phyloP scores from a whole-genome alignment of 495 filamentous ascomycete genomes.

The Pyrenopolyporus hunteri region DNA sequence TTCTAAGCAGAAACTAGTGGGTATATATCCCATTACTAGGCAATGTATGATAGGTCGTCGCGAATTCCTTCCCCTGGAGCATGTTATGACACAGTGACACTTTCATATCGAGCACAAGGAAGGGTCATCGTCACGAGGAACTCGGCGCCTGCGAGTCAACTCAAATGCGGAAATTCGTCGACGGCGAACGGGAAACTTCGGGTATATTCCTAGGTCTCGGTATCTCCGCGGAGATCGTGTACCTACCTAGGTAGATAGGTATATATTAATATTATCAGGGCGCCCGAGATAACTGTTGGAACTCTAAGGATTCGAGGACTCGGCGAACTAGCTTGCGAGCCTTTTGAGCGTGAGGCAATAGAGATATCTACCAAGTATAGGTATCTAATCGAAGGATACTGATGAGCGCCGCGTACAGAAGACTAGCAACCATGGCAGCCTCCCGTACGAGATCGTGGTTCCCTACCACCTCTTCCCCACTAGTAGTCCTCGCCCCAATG shows the following conservation, averaged over 20 bases:
- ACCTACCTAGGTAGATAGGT: no score
- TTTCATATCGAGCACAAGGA: background rate
- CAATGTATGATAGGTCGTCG: no score
- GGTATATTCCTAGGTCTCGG: background rate
- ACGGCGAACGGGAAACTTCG: background rate
- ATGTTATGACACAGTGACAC: background rate
- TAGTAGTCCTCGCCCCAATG: constrained; percentile 78
- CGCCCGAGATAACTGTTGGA: no score
- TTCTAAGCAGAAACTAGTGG: no score
- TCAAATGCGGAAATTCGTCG: background rate
- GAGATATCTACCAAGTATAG: no score
- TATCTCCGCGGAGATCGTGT: background rate
- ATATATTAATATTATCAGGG: no score
- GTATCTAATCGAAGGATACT: background rate
- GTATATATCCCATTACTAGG: no score
- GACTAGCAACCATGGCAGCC: constrained; percentile 29
- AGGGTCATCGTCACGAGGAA: background rate
- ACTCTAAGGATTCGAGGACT: no score
- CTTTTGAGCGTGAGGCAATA: no score
- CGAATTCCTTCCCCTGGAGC: background rate
- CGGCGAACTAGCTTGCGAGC: no score
- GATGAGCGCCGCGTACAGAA: constrained; percentile 12
- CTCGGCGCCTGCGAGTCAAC: background rate
- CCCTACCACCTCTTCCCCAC: constrained; percentile 39
- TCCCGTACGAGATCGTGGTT: constrained; percentile 43